Base-by-base conservation (phyloP, 768 basidiomycete species). In the Suillus ampliporus region DNA sequence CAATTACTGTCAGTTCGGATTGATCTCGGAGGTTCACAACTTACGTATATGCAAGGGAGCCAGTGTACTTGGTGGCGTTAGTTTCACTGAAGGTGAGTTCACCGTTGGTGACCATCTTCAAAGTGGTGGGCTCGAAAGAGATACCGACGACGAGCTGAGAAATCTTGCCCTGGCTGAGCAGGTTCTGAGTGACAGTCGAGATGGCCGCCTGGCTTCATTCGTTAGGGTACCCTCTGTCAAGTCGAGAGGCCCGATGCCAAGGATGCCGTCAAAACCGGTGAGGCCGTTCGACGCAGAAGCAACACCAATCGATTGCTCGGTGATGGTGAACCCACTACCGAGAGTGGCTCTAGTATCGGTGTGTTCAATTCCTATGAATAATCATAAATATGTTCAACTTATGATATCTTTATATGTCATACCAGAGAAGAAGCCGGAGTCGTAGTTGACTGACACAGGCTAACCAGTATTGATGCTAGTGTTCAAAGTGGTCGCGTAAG, bases 251-350 rank as follows among this genome's bases (percentile, higher is more conserved):
- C 89, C 89, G 61, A 90, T 82, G 17, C 89, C 89, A 23, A 90
- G 67, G 64, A 90, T 89, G 7, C 89, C 89, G 67, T 90, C 89
- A 28, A 84, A 77, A 44, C 80, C 83, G 0, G 61, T 23, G 67
- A 85, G 83, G 34, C 77, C 88, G 2, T 43, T 10, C 15, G 83
- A 77, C 0, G n/a, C 68, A 4, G 77, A 72, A n/a, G 89, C 87
- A 53, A 86, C 88, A 67, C 89, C 89, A 56, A 91, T 88, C 14
- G 87, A 88, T 68, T 91, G 89, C 6, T 71, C 59, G 15, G 74
- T 60, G 58, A 91, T 83, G 52, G 79, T 78, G 34, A 89, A 80
- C 28, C 80, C 81, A 26, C 71, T 57, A 17, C 80, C 78, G 58
- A 91, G 74, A 1, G 82, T 79, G 46, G 91, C n/a, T n/a, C n/a